These are phyloP conservation scores for Salix brachista DNA, from an alignment of 345 rosid genomes.

Conservation along the genomic window DNA sequence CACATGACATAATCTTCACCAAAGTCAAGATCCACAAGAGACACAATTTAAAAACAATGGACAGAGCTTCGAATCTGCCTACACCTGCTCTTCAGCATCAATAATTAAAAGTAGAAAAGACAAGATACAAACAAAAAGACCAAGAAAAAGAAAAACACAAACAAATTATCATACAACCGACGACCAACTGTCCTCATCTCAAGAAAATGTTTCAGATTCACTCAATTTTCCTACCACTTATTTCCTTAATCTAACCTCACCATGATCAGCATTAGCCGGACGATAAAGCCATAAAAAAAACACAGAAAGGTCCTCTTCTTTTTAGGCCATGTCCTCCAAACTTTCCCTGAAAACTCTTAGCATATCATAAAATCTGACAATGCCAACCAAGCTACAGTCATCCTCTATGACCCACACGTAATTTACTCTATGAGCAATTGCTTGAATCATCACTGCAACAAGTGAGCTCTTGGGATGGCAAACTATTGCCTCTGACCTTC, in stretches of 20 bases:
- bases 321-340: constrained; percentile 25
- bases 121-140: neutral
- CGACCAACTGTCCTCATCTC: neutral
- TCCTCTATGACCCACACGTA: constrained; percentile 84
- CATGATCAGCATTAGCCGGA: neutral
- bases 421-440: constrained; percentile 70
- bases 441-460: constrained; percentile 88
- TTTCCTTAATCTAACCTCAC: neutral
- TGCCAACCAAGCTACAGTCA: constrained; percentile 69
- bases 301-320: neutral
- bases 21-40: neutral
- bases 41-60: neutral
- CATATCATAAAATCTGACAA: constrained; percentile 67
- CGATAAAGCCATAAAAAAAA: neutral
- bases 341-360: constrained; percentile 62
- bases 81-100: neutral
- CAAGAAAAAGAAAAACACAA: neutral
- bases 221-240: neutral
- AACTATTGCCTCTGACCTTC: constrained; percentile 74
- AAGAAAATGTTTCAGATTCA: neutral
- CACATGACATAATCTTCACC: neutral
- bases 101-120: neutral
- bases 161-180: neutral
- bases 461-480: constrained; percentile 73
- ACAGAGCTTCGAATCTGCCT: neutral